Evolutionary conservation across 495 filamentous ascomycete genomes (phyloP).

Genomic region (Geoglossum glabrum): DNA sequence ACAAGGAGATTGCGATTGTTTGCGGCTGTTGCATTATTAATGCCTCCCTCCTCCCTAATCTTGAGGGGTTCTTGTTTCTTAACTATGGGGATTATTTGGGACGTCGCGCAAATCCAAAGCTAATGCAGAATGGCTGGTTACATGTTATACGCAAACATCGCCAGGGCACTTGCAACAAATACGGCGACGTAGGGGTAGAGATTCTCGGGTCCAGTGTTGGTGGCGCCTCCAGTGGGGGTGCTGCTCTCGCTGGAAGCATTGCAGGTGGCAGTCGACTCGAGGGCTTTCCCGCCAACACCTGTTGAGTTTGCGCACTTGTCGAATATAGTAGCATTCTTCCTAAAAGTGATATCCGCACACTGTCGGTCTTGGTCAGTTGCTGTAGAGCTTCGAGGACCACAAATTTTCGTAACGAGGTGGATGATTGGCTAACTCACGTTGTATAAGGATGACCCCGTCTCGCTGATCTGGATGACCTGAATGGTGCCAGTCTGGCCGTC

Average conservation of each 20-base stretch:
- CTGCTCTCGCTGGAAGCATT: neutral
- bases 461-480: conserved; percentile 35
- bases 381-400: neutral
- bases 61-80: too few species aligned
- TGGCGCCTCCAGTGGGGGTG: neutral
- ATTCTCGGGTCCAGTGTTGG: neutral
- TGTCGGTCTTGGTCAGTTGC: conserved; percentile 11
- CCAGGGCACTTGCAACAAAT: neutral
- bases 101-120: too few species aligned
- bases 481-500: conserved; percentile 33
- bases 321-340: conserved; percentile 20
- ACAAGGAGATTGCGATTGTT: too few species aligned
- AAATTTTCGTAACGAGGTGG: neutral
- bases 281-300: conserved; percentile 15
- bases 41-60: too few species aligned
- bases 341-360: conserved; percentile 46
- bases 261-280: neutral
- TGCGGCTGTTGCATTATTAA: too few species aligned
- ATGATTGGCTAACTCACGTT: conserved; percentile 27
- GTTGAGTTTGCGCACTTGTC: conserved; percentile 28
- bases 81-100: too few species aligned
- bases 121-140: too few species aligned
- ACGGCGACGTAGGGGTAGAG: neutral
- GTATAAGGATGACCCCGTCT: conserved; percentile 31
- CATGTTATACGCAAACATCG: neutral